phyloP scores from a whole-genome alignment of 768 basidiomycete genomes.

The Coprinopsis strossmayeri region DNA sequence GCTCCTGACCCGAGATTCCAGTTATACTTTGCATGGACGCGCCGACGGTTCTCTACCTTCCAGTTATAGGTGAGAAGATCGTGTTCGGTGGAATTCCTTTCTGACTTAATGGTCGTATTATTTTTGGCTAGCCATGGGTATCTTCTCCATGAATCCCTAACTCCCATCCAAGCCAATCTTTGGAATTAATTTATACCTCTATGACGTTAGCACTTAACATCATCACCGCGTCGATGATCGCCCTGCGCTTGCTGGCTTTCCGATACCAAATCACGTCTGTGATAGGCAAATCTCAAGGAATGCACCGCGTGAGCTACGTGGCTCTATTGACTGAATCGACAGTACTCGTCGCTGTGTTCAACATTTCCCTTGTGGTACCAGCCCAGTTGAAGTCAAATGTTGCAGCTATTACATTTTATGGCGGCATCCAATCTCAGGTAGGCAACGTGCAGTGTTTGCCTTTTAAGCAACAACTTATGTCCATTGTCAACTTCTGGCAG shows the following conservation, averaged over 20 bases:
- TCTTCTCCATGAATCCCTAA: conserved; percentile 2
- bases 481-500: conserved; percentile 3
- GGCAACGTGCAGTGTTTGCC: not conserved
- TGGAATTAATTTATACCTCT: conserved; percentile 4
- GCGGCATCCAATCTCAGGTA: conserved; percentile 5
- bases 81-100: not conserved
- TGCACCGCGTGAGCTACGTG: conserved; percentile 1
- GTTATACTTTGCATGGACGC: not conserved
- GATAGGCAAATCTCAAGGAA: not conserved
- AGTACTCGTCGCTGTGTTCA: conserved; percentile 3
- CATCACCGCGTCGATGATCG: conserved; percentile 5
- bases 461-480: not conserved
- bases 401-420: conserved; percentile 2
- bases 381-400: not conserved
- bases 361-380: conserved; percentile 7
- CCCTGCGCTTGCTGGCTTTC: conserved; percentile 2
- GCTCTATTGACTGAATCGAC: conserved; percentile 9
- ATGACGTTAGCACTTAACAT: conserved; percentile 8
- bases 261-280: not conserved
- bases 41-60: conserved; percentile 1
- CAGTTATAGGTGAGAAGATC: conserved; percentile 6
- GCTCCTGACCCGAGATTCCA: not conserved
- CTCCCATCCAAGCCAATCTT: not conserved
- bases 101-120: not conserved
- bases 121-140: not conserved